Percentiles rank a stretch among this genome's conserved stretches.
Conservation (phyloP, 345 rosid species). For the Populus alba region DNA sequence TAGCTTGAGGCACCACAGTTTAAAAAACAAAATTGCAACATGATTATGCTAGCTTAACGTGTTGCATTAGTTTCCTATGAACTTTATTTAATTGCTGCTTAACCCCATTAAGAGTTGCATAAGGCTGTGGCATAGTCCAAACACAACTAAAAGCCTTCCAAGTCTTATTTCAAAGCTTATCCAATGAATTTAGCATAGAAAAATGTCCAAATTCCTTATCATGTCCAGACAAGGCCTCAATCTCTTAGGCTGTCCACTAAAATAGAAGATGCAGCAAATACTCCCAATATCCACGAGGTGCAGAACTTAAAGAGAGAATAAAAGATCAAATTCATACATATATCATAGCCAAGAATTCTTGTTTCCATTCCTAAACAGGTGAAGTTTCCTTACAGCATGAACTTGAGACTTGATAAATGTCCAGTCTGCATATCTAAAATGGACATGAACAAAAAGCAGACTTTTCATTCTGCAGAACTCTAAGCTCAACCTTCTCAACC, state of each 20-base stretch:
- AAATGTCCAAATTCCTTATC: slow-evolving; percentile 16
- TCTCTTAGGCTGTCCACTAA: slow-evolving; percentile 7
- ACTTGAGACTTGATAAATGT: slow-evolving; percentile 25
- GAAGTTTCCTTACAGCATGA: slow-evolving; percentile 41
- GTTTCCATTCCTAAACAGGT: slow-evolving; percentile 30
- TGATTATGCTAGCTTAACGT: neutral
- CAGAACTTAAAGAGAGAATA: slow-evolving; percentile 21
- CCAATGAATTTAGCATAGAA: neutral
- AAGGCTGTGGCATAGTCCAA: slow-evolving; percentile 1
- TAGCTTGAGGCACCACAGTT: neutral
- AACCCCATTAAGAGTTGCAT: neutral
- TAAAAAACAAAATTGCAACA: neutral
- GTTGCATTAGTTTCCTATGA: slow-evolving; percentile 1
- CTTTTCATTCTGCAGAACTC: slow-evolving; percentile 21
- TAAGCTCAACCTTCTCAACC: slow-evolving; percentile 19
- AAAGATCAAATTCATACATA: slow-evolving; percentile 41
- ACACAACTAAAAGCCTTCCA: neutral
- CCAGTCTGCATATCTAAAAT: slow-evolving; percentile 29
- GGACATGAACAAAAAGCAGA: slow-evolving; percentile 31
- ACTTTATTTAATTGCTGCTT: slow-evolving; percentile 3
- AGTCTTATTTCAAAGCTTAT: slow-evolving; percentile 3
- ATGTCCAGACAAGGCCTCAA: slow-evolving; percentile 1
- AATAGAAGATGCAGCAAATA: slow-evolving; percentile 6
- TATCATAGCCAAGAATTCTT: slow-evolving; percentile 35
- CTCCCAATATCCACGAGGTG: slow-evolving; percentile 5